Conservation (phyloP, 1,139 yeast species). For the Wickerhamomyces sp. region DNA sequence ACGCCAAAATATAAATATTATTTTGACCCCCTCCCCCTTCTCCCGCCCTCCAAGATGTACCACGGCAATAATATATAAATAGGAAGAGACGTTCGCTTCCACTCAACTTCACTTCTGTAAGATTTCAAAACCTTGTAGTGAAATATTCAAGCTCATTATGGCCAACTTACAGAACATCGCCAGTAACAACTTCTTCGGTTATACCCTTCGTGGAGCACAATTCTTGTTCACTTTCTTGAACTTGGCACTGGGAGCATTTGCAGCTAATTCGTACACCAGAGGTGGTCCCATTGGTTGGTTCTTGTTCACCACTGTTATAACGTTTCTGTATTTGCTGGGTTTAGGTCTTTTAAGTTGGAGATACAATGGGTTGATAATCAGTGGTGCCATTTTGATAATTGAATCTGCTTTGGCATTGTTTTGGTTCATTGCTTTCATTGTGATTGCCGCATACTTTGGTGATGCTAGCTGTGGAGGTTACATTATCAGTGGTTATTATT, state of each 20-base stretch:
- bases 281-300: slow-evolving; percentile 12
- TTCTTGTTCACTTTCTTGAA: slow-evolving; percentile 11
- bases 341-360: slow-evolving; percentile 2
- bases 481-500: not conserved
- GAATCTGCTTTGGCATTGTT: slow-evolving; percentile 11
- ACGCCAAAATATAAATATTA: too few species aligned
- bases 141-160: too few species aligned
- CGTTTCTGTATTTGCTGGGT: slow-evolving; percentile 8
- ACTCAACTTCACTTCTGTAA: too few species aligned
- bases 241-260: slow-evolving; percentile 9
- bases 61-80: too few species aligned
- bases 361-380: slow-evolving; percentile 6
- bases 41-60: too few species aligned
- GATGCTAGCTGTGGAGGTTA: slow-evolving; percentile 3
- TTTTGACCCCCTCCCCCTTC: too few species aligned
- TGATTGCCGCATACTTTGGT: slow-evolving; percentile 13
- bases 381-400: slow-evolving; percentile 11
- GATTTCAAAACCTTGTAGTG: too few species aligned
- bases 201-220: slow-evolving; percentile 11
- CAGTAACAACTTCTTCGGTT: slow-evolving; percentile 5
- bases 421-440: slow-evolving; percentile 16
- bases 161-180: too few species aligned
- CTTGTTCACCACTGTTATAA: slow-evolving; percentile 10
- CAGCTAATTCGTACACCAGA: slow-evolving; percentile 4
- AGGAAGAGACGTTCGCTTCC: too few species aligned